Percentiles rank a stretch among this genome's conserved stretches.
These are phyloP conservation scores for Nemania abortiva DNA, from an alignment of 2,329 filamentous ascomycete species.

Conservation along the genomic window DNA sequence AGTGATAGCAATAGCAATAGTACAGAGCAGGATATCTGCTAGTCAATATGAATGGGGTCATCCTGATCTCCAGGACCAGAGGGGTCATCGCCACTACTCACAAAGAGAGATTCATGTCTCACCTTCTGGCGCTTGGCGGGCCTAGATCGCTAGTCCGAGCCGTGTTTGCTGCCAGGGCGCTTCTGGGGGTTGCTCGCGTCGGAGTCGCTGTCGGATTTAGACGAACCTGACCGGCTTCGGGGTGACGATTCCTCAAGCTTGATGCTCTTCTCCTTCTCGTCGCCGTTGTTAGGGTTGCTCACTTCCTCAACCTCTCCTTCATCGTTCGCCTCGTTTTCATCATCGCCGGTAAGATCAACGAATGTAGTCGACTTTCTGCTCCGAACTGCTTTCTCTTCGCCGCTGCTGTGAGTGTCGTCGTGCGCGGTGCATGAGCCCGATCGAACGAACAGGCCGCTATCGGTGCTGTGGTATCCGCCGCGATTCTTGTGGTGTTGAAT, in stretches of 20 bases:
- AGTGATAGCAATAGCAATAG: background rate
- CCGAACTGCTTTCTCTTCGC: background rate
- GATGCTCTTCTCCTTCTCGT: background rate
- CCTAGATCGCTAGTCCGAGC: conserved; percentile 21
- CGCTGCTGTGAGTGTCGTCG: background rate
- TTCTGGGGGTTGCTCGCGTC: background rate
- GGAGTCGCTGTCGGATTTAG: background rate
- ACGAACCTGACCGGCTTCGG: background rate
- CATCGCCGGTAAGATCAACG: conserved; percentile 24
- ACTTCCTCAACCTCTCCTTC: background rate
- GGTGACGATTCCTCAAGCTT: background rate
- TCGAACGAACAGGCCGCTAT: conserved; percentile 22
- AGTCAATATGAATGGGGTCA: conserved; percentile 12
- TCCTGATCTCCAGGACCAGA: background rate
- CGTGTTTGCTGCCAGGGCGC: conserved; percentile 19
- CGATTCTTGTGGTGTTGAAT: background rate
- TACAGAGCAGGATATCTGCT: background rate
- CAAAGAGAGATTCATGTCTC: conserved; percentile 6
- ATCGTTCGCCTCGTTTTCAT: conserved; percentile 14
- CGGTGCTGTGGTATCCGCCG: background rate
- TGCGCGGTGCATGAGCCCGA: conserved; percentile 19
- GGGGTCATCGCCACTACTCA: background rate
- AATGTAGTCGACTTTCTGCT: background rate
- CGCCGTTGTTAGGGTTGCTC: background rate
- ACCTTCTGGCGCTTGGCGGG: conserved; percentile 23